Evolutionary conservation across 306 rosid genomes (phyloP), one percentile per base, ranked within the genome.

Genomic region (Albizia julibrissin): DNA sequence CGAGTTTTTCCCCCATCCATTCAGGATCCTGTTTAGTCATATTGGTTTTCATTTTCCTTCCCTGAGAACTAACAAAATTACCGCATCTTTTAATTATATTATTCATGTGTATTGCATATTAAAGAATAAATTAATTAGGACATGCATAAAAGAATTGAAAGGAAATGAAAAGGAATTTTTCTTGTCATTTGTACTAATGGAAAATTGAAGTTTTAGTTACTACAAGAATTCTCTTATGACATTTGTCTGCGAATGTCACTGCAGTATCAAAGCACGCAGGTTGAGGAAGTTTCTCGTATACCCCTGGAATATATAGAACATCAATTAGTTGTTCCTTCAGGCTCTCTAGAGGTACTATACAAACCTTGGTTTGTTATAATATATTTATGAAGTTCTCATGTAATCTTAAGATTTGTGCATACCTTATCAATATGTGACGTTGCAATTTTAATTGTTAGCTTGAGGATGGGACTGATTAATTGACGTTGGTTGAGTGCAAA

Each of bases 191-290:
- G 54, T 81, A 72, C 59, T 84, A 84, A 80, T 81, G 86, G 59
- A 88, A 88, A 84, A 84, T 86, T 85, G 68, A 76, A 81, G 84
- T 74, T 87, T 87, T 84, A 81, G 78, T 82, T 52, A 75, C 86
- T 79, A 81, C 66, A 80, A 82, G 84, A 79, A 76, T 80, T 84
- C n/a, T 80, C 84, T 89, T 44, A 92, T 94, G 97, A 94, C 89
- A 84, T 89, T 84, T 90, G 84, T 91, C 92, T 92, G 91, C 96
- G 59, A 84, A 93, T 95, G 92, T 89, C 94, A 86, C 94, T 93
- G 99, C 99, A 96, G 99, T 92, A 88, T 84, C 92, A 90, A 91
- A 92, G 97, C 97, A 84, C 81, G 92, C 98, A 92, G 94, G 94
- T 93, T 92, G 98, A 89, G 97, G 98, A 91, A 90, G 93, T 91